Conservation (phyloP, 169 alveolate species). For the Plasmodium coatneyi region DNA sequence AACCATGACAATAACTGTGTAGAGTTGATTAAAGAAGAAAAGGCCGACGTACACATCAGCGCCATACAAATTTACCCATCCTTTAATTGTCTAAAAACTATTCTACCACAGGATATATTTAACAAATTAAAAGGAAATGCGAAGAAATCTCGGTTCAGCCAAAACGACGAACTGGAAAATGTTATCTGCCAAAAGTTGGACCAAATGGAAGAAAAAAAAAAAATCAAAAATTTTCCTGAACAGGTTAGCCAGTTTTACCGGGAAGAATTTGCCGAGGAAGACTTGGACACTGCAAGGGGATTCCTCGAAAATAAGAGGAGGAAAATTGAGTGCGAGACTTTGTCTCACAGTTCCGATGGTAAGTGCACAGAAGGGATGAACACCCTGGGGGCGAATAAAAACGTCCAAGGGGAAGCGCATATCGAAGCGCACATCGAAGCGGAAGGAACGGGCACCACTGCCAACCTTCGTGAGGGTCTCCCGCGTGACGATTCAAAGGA, state of each 20-base stretch:
- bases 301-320: neutral
- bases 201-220: neutral
- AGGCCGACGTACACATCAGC: neutral
- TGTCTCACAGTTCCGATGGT: neutral
- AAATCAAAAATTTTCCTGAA: neutral
- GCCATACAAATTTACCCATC: constrained; percentile 44
- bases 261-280: neutral
- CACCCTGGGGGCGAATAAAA: neutral
- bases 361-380: neutral
- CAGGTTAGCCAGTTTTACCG: neutral
- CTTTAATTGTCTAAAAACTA: constrained; percentile 29
- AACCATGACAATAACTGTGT: neutral
- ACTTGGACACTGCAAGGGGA: neutral
- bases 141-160: constrained; percentile 28
- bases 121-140: constrained; percentile 30
- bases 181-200: constrained; percentile 3
- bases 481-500: neutral
- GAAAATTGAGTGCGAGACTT: neutral
- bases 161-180: constrained; percentile 37
- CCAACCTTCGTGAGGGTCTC: neutral
- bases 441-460: neutral
- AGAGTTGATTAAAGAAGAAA: neutral
- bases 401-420: neutral
- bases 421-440: neutral
- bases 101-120: constrained; percentile 4